Percentiles rank a stretch among this genome's conserved stretches.
Conservation (phyloP, 495 filamentous ascomycete species). For the Parathielavia hyrcaniae region DNA sequence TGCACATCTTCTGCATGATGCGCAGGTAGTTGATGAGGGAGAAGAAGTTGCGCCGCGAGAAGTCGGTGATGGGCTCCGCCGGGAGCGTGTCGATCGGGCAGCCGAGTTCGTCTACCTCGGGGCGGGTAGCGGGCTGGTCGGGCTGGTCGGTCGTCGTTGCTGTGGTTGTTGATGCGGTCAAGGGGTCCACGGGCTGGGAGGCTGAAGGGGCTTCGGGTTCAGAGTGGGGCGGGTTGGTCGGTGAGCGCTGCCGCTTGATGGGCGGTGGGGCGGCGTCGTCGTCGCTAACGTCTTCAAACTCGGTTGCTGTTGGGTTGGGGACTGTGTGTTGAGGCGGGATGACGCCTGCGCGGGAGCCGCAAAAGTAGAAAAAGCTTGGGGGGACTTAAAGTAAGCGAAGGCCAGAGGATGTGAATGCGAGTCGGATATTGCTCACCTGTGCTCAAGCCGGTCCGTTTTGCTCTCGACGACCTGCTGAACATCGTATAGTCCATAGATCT, state of each 20-base stretch:
- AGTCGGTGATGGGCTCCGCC: constrained; percentile 76
- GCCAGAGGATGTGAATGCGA: neutral
- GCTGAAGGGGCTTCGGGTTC: constrained; percentile 12
- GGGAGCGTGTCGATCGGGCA: constrained; percentile 60
- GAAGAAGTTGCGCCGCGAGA: constrained; percentile 92
- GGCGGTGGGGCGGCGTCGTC: constrained; percentile 84
- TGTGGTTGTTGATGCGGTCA: neutral
- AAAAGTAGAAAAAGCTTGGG: constrained; percentile 80
- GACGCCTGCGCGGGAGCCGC: constrained; percentile 49
- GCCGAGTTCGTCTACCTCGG: constrained; percentile 84
- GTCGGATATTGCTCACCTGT: constrained; percentile 50
- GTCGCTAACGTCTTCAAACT: constrained; percentile 38
- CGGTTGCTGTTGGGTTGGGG: constrained; percentile 26
- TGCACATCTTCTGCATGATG: constrained; percentile 94
- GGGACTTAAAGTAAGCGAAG: neutral
- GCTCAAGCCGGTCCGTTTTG: constrained; percentile 72
- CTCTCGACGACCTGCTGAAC: constrained; percentile 81
- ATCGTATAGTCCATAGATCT: constrained; percentile 88
- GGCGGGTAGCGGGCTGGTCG: constrained; percentile 50
- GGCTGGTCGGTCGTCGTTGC: constrained; percentile 15
- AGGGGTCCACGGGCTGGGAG: constrained; percentile 6
- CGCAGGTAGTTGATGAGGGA: constrained; percentile 88
- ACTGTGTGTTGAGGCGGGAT: constrained; percentile 18
- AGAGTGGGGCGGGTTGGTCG: constrained; percentile 27
- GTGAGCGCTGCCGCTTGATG: constrained; percentile 53